Conservation (phyloP, 441 rosid species). For the Populus tomentosa region DNA sequence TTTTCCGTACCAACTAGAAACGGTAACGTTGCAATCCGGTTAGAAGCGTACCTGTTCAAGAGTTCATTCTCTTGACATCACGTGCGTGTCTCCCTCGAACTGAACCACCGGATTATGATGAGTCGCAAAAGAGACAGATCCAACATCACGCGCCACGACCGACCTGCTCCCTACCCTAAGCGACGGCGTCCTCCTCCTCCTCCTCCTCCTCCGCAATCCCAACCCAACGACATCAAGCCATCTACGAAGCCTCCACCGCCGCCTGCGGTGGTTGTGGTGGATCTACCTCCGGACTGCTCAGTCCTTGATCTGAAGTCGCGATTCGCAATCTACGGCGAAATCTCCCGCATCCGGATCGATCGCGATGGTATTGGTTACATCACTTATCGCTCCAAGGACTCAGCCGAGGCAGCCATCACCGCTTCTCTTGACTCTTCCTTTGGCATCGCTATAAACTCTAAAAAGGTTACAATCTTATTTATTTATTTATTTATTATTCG, state of each 20-base stretch:
- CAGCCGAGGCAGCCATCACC: constrained; percentile 74
- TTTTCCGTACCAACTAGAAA: background rate
- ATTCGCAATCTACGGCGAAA: constrained; percentile 92
- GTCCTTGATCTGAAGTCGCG: constrained; percentile 83
- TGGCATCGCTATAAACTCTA: constrained; percentile 61
- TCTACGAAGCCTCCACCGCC: constrained; percentile 46
- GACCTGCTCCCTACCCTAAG: constrained; percentile 35
- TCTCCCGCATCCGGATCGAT: constrained; percentile 79
- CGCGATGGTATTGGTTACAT: constrained; percentile 56
- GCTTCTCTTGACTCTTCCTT: constrained; percentile 69
- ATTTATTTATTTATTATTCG: background rate
- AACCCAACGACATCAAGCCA: constrained; percentile 36
- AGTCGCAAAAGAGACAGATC: constrained; percentile 75
- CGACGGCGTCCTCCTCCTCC: constrained; percentile 61
- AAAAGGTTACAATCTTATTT: constrained; percentile 30
- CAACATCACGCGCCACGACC: constrained; percentile 44
- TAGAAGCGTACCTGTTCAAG: background rate
- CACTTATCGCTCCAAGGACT: constrained; percentile 56
- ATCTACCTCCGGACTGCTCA: constrained; percentile 59
- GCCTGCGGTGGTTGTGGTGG: constrained; percentile 54
- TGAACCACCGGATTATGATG: constrained; percentile 23
- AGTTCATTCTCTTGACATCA: background rate
- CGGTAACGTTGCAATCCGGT: background rate
- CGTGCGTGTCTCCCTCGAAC: background rate
- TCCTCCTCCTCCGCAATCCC: constrained; percentile 7